Evolutionary conservation across 73 alveolate species (phyloP).

Genomic region (Paramecium pentaurelia): DNA sequence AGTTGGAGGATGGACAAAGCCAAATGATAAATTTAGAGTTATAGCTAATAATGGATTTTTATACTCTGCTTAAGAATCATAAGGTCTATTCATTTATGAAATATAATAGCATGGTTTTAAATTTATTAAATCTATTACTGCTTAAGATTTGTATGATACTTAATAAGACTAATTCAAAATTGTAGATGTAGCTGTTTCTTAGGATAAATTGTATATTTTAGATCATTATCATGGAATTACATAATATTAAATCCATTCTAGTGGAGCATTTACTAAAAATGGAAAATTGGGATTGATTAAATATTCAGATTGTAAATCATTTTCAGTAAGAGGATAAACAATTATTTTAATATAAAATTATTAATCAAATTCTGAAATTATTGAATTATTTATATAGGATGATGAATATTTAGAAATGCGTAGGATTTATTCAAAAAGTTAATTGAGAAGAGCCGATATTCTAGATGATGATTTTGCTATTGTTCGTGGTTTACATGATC

Average conservation of each 20-base stretch:
- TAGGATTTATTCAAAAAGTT: neutral
- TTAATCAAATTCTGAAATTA: neutral
- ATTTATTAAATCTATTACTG: neutral
- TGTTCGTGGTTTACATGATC: conserved; percentile 2
- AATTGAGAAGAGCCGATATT: conserved; percentile 4
- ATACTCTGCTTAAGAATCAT: neutral
- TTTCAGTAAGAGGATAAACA: neutral
- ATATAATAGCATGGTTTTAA: neutral
- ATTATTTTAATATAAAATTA: neutral
- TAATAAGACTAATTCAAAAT: neutral
- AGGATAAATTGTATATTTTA: neutral
- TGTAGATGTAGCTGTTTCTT: neutral
- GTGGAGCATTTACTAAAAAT: neutral
- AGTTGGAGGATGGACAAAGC: neutral
- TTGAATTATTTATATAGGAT: neutral
- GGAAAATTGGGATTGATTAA: neutral
- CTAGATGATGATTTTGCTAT: neutral
- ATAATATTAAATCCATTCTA: neutral
- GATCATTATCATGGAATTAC: neutral
- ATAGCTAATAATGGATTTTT: neutral
- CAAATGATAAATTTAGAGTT: neutral
- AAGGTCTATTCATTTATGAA: conserved; percentile 3
- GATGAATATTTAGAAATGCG: conserved; percentile 5
- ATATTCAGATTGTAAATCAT: neutral
- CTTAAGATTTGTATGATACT: conserved; percentile 4